Base-by-base conservation (phyloP, 176 grass and related monocot genomes). In the Cymbopogon citratus region DNA sequence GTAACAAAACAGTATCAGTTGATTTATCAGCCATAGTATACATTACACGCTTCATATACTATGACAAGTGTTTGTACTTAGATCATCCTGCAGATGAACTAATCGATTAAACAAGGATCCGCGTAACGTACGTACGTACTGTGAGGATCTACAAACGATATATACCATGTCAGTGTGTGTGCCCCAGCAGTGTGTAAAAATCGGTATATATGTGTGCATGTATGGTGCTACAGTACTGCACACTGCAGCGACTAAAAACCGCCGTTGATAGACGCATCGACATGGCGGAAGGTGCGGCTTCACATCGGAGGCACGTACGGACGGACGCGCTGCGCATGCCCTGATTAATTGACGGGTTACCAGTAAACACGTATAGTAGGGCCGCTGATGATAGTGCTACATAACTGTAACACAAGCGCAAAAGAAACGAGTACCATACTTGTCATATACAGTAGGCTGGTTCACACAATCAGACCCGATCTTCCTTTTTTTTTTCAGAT, bases 331-430 rank as follows among this genome's bases (percentile, higher is more conserved):
- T 62, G 21, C 41, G 21, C 41, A 43, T 43, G 12, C 81, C 81
- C 54, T 29, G 33, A 75, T 83, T 75, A 83, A 66, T 83, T 75
- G 81, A 83, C 49, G 61, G 71, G 14, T 74, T 82, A 73, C 57
- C 81, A 19, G 9, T 74, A 66, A 75, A 83, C 31, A 33, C 31
- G 3, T 33, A 75, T 14, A 52, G 71, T 14, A 52, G 71, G 41
- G 3, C 21, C 13, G 23, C 29, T n/a, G 31, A 1, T 25, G 71
- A 75, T 73, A 45, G 70, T 63, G 57, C 69, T 57, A 36, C 56
- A 12, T 73, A 83, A 74, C 80, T 40, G 29, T 64, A 14, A 46
- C 26, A 46, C 26, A 6, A 14, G 48, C 62, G 23, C 26, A 34
- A 79, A 79, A 33, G 5, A 65, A 12, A 65, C 12, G 31, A 23